Base-by-base conservation (phyloP, 1,139 yeast genomes). In the Nakaseomyces nivariensis region DNA sequence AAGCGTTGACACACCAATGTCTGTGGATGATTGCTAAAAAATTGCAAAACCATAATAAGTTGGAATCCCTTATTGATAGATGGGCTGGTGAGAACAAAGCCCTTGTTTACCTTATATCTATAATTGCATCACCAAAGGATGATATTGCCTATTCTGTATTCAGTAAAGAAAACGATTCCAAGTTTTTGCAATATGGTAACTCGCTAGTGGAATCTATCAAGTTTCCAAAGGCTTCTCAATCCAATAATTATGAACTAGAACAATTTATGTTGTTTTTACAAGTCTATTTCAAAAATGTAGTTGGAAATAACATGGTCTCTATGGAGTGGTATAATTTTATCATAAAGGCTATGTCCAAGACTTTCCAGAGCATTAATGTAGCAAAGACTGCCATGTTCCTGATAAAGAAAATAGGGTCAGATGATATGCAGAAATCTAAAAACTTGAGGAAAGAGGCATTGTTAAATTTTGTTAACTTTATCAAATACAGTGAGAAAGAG, bases 161-260 rank as follows among this genome's bases (percentile, higher is more conserved):
- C 10, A 33, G 22, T 22, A 48, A 45, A 37, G 49, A 36, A 13
- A 51, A 47, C 37, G 60, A 59, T 34, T 50, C 51, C 3, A 57
- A 55, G 3, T 49, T 63, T 10, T 40, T 61, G 27, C 24, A 48
- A 4, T 43, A 55, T 22, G 59, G 66, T n/a, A 48, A 56, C 2
- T 40, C 49, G 5, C 51, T 64, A 5, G 58, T 67, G 44, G 52
- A 54, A 13, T 47, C 55, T 0, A 53, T 71, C 1, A 59, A 62
- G 5, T 74, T 76, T 50, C 81, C 82, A 0, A 66, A 59, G 37
- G 77, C 82, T 3, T 62, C 69, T 5, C 72, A 73, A 46, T 22
- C 61, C 1, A 76, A 75, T 54, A 59, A 64, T 61, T 25, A 60
- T 53, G 50, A 63, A 60, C 48, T 66, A 57, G 62, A 68, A 64